These are phyloP conservation scores for Fraxinus ornus DNA, from an alignment of 305 asterid genomes.

Conservation along the genomic window DNA sequence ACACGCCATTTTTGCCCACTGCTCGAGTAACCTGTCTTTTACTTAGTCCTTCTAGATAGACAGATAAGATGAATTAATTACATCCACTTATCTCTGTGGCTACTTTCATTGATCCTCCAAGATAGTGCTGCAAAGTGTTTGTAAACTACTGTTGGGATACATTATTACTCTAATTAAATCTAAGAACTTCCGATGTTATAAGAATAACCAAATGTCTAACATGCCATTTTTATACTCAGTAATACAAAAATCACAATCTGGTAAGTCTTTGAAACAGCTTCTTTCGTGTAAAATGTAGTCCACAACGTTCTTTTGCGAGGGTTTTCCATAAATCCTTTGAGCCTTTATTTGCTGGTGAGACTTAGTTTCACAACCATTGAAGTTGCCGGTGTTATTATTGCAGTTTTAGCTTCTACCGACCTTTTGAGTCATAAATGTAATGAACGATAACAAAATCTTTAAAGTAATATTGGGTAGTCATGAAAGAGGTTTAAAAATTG, in stretches of 20 bases:
- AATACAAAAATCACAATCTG: conserved; percentile 1
- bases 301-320: background rate
- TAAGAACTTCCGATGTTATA: background rate
- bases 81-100: background rate
- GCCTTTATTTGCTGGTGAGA: background rate
- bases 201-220: background rate
- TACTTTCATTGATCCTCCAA: background rate
- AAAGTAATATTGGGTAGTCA: background rate
- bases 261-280: background rate
- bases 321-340: background rate
- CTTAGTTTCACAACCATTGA: background rate
- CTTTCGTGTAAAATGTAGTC: background rate
- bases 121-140: background rate
- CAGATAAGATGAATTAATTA: background rate
- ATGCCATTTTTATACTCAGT: background rate
- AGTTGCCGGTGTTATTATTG: background rate
- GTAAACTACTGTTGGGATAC: background rate
- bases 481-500: background rate
- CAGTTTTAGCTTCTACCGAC: background rate
- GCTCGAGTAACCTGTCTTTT: background rate
- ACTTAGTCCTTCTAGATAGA: background rate
- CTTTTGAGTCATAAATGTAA: background rate
- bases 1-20: background rate
- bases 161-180: background rate
- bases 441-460: background rate